Evolutionary conservation across 2,329 filamentous ascomycete species (phyloP).

Genomic region (Mycosphaerelloides madeirae): DNA sequence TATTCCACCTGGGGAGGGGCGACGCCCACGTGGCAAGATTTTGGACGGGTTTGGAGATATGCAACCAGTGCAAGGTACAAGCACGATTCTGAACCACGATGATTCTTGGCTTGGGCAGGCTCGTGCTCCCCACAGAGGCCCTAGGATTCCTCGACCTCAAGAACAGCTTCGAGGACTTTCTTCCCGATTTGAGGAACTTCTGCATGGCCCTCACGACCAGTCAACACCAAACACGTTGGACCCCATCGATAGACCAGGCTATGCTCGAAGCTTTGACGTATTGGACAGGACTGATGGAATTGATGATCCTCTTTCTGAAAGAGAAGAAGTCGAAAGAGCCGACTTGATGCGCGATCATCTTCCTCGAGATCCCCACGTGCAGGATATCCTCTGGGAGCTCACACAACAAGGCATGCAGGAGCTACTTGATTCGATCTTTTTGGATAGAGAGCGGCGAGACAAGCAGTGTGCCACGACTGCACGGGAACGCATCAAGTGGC

Average conservation of each 20-base stretch:
- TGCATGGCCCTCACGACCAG: not conserved
- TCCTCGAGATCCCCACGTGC: slow-evolving; percentile 32
- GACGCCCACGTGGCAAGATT: slow-evolving; percentile 30
- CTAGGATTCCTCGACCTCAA: slow-evolving; percentile 6
- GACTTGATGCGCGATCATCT: slow-evolving; percentile 4
- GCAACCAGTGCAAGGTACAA: slow-evolving; percentile 41
- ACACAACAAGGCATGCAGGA: slow-evolving; percentile 93
- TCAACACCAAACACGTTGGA: too few species aligned
- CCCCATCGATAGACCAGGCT: not conserved
- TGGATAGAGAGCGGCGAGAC: slow-evolving; percentile 70
- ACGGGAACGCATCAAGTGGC: slow-evolving; percentile 53
- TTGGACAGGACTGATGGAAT: too few species aligned
- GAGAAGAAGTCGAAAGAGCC: too few species aligned
- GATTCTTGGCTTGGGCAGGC: slow-evolving; percentile 33
- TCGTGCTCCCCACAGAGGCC: not conserved
- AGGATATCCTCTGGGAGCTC: slow-evolving; percentile 85
- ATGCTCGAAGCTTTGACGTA: too few species aligned
- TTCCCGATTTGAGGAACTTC: slow-evolving; percentile 31
- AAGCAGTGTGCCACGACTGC: slow-evolving; percentile 62
- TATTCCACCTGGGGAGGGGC: slow-evolving; percentile 28
- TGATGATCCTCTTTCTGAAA: too few species aligned
- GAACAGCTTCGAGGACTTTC: slow-evolving; percentile 18
- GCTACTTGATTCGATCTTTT: slow-evolving; percentile 81
- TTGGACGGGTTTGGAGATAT: slow-evolving; percentile 30
- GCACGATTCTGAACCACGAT: slow-evolving; percentile 53